Conservation (phyloP, 2,329 filamentous ascomycete genomes). For the Hypoxylon sp. region DNA sequence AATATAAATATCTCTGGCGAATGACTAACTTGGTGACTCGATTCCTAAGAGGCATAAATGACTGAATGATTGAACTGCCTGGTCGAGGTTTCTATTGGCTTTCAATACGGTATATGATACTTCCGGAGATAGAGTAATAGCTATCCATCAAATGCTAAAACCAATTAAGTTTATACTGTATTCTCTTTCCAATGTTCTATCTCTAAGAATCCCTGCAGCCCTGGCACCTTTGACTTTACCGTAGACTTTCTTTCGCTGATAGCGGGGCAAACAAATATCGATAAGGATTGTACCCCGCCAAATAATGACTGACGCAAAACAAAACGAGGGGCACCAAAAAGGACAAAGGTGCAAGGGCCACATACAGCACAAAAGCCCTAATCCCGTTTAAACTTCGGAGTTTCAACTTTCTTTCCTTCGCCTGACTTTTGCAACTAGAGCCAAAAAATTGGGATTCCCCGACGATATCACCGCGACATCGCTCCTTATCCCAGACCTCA, state of each 20-base stretch:
- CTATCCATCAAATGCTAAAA: neutral
- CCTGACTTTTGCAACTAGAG: constrained; percentile 30
- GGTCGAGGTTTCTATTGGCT: constrained; percentile 2
- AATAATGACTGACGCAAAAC: constrained; percentile 5
- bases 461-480: constrained; percentile 41
- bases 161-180: neutral
- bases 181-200: neutral
- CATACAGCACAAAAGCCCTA: constrained; percentile 49
- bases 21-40: constrained; percentile 30
- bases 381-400: constrained; percentile 55
- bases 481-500: constrained; percentile 32
- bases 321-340: constrained; percentile 25
- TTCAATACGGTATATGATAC: neutral
- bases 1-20: constrained; percentile 12
- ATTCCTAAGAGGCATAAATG: constrained; percentile 5
- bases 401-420: constrained; percentile 38
- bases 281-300: constrained; percentile 34
- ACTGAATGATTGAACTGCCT: constrained; percentile 5
- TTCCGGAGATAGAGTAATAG: neutral
- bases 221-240: neutral
- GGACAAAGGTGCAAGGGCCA: constrained; percentile 33
- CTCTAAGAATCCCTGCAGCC: constrained; percentile 6
- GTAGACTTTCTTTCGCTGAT: constrained; percentile 16
- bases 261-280: constrained; percentile 40
- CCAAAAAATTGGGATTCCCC: constrained; percentile 45